Evolutionary conservation across 495 filamentous ascomycete species (phyloP).

Genomic region (Neurospora discreta): DNA sequence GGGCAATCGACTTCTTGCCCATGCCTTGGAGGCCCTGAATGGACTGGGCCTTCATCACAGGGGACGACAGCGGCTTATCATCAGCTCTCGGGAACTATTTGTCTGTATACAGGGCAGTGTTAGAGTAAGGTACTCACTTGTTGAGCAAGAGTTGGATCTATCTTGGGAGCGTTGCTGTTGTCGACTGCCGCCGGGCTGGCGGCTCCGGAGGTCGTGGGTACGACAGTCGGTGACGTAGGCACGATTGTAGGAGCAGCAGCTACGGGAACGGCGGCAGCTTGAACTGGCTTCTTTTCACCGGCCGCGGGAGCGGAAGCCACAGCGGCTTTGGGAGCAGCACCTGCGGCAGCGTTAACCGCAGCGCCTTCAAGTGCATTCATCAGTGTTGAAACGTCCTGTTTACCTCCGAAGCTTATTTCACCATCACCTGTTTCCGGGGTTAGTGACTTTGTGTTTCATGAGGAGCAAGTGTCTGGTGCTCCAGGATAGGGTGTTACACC

Average conservation of each 20-base stretch:
- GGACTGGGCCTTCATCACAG: constrained; percentile 20
- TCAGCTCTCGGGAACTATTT: neutral
- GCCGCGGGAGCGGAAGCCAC: neutral
- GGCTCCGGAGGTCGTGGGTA: constrained; percentile 1
- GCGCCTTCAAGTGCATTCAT: constrained; percentile 40
- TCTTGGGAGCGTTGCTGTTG: neutral
- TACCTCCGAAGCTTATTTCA: constrained; percentile 48
- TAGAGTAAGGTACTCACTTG: constrained; percentile 17
- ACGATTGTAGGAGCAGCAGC: neutral
- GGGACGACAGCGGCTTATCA: neutral
- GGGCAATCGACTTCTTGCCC: constrained; percentile 36
- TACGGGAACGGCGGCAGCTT: constrained; percentile 6
- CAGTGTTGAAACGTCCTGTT: constrained; percentile 38
- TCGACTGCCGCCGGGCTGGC: constrained; percentile 15
- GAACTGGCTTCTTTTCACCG: constrained; percentile 3
- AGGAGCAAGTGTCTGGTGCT: too few species aligned
- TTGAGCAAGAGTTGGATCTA: constrained; percentile 25
- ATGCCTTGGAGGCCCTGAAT: constrained; percentile 36
- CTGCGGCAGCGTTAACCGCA: constrained; percentile 32
- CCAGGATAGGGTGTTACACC: neutral
- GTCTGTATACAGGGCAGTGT: neutral
- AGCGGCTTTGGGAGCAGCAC: constrained; percentile 12
- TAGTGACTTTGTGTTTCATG: neutral
- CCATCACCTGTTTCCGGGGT: constrained; percentile 45
- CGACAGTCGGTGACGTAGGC: constrained; percentile 2